Evolutionary conservation across 306 rosid genomes (phyloP).

Genomic region (Pueraria montana): DNA sequence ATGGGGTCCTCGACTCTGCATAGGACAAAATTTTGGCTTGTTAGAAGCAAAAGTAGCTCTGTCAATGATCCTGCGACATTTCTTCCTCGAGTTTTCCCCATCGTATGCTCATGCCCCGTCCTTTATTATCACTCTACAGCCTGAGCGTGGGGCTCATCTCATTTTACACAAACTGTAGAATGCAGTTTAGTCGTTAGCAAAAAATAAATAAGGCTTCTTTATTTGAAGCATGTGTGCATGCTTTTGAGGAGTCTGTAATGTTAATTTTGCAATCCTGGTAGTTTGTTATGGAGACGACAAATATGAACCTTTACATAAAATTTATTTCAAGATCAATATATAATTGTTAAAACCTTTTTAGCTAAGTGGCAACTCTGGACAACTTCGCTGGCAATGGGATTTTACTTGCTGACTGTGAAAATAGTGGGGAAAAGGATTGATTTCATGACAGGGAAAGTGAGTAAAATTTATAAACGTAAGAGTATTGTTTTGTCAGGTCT

Average conservation of each 20-base stretch:
- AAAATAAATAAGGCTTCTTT: conserved; percentile 37
- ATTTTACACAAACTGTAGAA: conserved; percentile 48
- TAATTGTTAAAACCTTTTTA: neutral
- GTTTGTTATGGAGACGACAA: neutral
- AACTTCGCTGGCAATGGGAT: too few species aligned
- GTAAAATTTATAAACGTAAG: too few species aligned
- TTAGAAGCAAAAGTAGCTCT: conserved; percentile 55
- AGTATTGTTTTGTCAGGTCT: too few species aligned
- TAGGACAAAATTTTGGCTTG: conserved; percentile 55
- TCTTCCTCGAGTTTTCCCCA: conserved; percentile 46
- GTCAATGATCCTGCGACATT: conserved; percentile 45
- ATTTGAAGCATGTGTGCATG: neutral
- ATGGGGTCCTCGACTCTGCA: conserved; percentile 58
- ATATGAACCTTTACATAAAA: neutral
- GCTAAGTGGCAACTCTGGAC: neutral
- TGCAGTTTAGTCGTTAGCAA: neutral
- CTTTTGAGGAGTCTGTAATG: conserved; percentile 8
- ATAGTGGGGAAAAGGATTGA: too few species aligned
- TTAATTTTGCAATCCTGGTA: neutral
- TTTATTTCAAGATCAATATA: neutral
- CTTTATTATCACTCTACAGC: conserved; percentile 56
- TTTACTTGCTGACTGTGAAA: too few species aligned
- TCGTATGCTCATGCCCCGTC: conserved; percentile 54
- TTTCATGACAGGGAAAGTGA: too few species aligned
- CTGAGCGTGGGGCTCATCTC: conserved; percentile 54